Conservation (phyloP, 1,139 yeast species). For the Scheffersomyces cryptocercus region DNA sequence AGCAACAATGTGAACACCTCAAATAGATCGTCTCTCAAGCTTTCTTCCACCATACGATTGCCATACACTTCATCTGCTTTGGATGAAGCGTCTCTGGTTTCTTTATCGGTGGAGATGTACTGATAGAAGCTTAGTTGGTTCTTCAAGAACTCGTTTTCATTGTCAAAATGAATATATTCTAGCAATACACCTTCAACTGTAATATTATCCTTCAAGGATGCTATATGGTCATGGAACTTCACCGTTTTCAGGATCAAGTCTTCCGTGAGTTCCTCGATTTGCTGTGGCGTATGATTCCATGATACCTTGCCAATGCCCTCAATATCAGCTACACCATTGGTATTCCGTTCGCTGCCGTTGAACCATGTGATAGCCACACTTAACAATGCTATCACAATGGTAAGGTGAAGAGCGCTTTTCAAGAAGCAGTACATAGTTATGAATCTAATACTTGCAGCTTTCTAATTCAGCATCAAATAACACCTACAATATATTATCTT, state of each 20-base stretch:
- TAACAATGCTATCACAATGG: too few species aligned
- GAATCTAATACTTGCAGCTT: too few species aligned
- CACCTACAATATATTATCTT: too few species aligned
- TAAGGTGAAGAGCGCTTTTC: too few species aligned
- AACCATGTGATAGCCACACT: too few species aligned
- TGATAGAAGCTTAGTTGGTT: constrained; percentile 64
- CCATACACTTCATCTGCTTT: constrained; percentile 60
- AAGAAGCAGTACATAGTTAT: too few species aligned
- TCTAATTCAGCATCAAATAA: too few species aligned
- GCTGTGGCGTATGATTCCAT: constrained; percentile 63
- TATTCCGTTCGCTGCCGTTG: too few species aligned
- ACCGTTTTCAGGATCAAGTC: constrained; percentile 46
- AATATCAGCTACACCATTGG: too few species aligned
- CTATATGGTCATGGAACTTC: constrained; percentile 55
- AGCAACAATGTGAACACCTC: constrained; percentile 55
- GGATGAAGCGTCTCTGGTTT: constrained; percentile 67
- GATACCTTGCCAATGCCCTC: constrained; percentile 3
- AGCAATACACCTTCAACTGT: constrained; percentile 56
- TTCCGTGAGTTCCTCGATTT: constrained; percentile 44
- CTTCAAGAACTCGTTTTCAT: constrained; percentile 42
- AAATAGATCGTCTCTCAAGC: constrained; percentile 68
- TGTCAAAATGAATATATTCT: constrained; percentile 54
- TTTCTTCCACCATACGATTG: constrained; percentile 61
- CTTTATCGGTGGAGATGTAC: constrained; percentile 64
- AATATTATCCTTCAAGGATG: constrained; percentile 43